phyloP scores from a whole-genome alignment of 345 rosid genomes.

The Barbarea vulgaris region DNA sequence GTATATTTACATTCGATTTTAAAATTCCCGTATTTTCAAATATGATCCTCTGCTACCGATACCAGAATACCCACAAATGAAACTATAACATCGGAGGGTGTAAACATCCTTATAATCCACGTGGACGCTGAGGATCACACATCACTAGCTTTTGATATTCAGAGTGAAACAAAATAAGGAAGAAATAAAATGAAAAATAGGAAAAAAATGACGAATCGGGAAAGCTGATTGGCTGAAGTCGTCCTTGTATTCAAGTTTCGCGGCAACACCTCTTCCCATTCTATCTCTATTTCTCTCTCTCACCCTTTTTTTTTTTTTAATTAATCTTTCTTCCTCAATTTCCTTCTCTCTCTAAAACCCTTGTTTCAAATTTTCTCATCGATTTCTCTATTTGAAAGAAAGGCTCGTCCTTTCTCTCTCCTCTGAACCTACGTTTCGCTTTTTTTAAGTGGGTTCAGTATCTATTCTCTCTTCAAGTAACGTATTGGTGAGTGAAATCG shows the following conservation, averaged over 20 bases:
- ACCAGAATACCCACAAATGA: neutral
- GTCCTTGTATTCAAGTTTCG: constrained; percentile 83
- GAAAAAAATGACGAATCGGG: neutral
- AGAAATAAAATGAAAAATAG: neutral
- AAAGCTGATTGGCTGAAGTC: constrained; percentile 34
- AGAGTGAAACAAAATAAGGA: neutral
- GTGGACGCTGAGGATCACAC: constrained; percentile 14
- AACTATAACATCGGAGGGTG: constrained; percentile 1
- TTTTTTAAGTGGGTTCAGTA: constrained; percentile 11
- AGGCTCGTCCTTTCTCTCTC: constrained; percentile 32
- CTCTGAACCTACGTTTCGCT: neutral
- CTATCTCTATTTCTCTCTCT: neutral
- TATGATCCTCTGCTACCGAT: constrained; percentile 20
- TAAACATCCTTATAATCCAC: neutral
- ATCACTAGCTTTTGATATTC: neutral
- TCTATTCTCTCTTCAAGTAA: constrained; percentile 27
- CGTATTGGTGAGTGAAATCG: constrained; percentile 36
- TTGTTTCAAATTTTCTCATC: constrained; percentile 29
- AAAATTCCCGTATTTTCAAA: neutral
- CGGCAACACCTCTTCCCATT: constrained; percentile 55
- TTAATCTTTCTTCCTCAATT: neutral
- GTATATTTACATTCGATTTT: neutral
- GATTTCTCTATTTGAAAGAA: constrained; percentile 34
- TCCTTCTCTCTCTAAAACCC: constrained; percentile 29
- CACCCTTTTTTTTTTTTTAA: neutral